phyloP scores from a whole-genome alignment of 139 green algal genomes.

The Chlorella sp. region DNA sequence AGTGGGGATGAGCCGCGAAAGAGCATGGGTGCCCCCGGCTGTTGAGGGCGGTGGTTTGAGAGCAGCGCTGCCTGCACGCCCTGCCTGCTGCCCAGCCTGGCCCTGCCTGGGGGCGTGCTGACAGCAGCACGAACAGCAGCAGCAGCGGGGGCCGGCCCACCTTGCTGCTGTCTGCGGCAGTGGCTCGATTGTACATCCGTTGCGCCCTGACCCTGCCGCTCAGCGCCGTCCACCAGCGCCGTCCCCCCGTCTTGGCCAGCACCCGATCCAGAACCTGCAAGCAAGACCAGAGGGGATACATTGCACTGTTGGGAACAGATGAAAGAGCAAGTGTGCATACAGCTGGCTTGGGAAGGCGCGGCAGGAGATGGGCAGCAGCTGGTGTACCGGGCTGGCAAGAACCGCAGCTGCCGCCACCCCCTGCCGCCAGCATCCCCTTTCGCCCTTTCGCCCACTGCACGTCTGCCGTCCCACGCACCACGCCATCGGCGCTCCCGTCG shows the following conservation, averaged over 20 bases:
- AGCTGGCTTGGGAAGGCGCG: background rate
- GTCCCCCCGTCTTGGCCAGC: conserved; percentile 55
- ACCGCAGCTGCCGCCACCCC: background rate
- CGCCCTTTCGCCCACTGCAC: background rate
- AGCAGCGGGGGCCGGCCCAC: background rate
- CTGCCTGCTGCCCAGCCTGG: too few relatives aligned
- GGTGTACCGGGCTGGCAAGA: background rate
- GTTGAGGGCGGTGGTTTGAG: too few relatives aligned
- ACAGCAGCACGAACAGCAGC: too few relatives aligned
- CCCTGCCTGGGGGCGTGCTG: too few relatives aligned
- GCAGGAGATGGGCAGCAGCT: too few relatives aligned
- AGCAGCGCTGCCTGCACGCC: too few relatives aligned
- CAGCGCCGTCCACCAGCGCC: conserved; percentile 72
- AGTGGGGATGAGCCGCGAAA: too few relatives aligned
- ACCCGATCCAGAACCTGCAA: conserved; percentile 80
- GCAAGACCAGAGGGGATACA: background rate
- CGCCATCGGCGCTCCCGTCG: conserved; percentile 60
- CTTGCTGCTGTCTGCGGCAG: background rate
- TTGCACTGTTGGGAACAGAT: background rate
- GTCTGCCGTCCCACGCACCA: conserved; percentile 48
- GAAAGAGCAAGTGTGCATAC: background rate
- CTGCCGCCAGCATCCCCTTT: too few relatives aligned
- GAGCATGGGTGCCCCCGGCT: background rate
- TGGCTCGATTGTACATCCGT: conserved; percentile 37
- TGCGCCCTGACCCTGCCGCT: conserved; percentile 59